phyloP scores from a whole-genome alignment of 1,284 basidiomycete genomes.

The Leccinum pachyderme region DNA sequence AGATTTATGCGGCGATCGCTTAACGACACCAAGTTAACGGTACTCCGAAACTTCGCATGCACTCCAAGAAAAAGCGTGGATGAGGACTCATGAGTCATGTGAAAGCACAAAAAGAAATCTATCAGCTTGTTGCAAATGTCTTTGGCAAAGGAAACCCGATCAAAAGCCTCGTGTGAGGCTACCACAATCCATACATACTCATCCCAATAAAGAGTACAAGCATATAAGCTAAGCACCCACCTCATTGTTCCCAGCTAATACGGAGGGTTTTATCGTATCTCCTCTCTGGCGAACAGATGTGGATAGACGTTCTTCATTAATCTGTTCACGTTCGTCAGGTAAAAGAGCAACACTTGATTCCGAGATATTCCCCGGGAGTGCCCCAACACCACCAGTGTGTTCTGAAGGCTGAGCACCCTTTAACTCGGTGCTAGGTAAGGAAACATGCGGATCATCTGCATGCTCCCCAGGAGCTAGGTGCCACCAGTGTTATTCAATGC shows the following conservation, averaged over 20 bases:
- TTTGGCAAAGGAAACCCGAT: background rate
- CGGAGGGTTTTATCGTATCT: slow-evolving; percentile 18
- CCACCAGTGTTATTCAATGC: slow-evolving; percentile 2
- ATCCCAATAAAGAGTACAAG: background rate
- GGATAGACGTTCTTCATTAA: background rate
- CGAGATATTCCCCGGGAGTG: slow-evolving; percentile 31
- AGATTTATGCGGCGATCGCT: background rate
- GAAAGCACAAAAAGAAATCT: background rate
- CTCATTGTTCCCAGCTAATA: slow-evolving; percentile 12
- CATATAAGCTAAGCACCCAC: slow-evolving; percentile 15
- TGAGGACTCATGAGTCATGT: background rate
- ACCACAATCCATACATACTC: background rate
- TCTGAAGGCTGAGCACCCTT: slow-evolving; percentile 29
- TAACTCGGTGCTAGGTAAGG: slow-evolving; percentile 29
- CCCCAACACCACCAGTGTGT: slow-evolving; percentile 28
- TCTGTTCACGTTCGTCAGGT: slow-evolving; percentile 31
- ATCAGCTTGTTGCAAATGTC: background rate
- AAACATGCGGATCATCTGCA: slow-evolving; percentile 3
- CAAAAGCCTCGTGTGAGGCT: background rate
- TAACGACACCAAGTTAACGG: background rate
- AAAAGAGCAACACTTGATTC: slow-evolving; percentile 33
- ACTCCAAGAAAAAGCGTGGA: background rate
- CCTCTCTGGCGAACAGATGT: slow-evolving; percentile 14
- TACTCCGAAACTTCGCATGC: background rate
- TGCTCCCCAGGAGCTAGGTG: slow-evolving; percentile 4